A percentile compares a stretch with the other conserved stretches of the same genome.
Conservation (phyloP, 805 yeast species). For the Ogataea thermomethanolica region DNA sequence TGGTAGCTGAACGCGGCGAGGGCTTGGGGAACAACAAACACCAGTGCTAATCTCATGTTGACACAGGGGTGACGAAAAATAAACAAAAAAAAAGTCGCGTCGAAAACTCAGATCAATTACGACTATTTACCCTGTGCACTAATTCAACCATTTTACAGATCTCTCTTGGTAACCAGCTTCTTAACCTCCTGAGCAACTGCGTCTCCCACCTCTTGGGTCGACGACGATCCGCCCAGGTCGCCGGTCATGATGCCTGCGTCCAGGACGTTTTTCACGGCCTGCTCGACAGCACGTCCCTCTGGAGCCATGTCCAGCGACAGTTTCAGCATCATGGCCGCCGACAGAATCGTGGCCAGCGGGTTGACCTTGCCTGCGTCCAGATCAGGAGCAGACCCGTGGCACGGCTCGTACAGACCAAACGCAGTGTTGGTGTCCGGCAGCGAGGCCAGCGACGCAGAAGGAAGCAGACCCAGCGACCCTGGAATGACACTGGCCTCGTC, state of each 20-base stretch:
- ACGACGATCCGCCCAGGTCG: conserved; percentile 80
- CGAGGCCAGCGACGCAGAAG: conserved; percentile 96
- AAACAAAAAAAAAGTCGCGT: conserved; percentile 10
- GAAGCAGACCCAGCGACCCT: conserved; percentile 92
- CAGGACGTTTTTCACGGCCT: conserved; percentile 79
- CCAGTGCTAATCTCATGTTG: conserved; percentile 8
- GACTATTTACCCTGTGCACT: neutral
- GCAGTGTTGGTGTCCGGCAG: conserved; percentile 93
- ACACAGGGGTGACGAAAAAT: conserved; percentile 7
- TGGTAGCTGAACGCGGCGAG: conserved; percentile 20
- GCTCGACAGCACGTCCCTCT: conserved; percentile 86
- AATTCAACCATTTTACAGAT: neutral
- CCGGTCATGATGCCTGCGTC: conserved; percentile 87
- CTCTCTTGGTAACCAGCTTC: conserved; percentile 18
- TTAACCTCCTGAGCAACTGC: conserved; percentile 78
- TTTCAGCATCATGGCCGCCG: conserved; percentile 97
- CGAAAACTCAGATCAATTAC: conserved; percentile 2
- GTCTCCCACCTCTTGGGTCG: conserved; percentile 91
- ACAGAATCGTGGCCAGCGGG: conserved; percentile 92
- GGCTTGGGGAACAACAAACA: conserved; percentile 1
- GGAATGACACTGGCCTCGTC: conserved; percentile 99
- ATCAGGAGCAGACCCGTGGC: conserved; percentile 99
- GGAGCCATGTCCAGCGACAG: conserved; percentile 77
- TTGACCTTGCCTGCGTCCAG: conserved; percentile 82
- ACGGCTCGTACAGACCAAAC: conserved; percentile 96